Conservation (phyloP, 768 basidiomycete genomes). For the Kwoniella botswanensis region DNA sequence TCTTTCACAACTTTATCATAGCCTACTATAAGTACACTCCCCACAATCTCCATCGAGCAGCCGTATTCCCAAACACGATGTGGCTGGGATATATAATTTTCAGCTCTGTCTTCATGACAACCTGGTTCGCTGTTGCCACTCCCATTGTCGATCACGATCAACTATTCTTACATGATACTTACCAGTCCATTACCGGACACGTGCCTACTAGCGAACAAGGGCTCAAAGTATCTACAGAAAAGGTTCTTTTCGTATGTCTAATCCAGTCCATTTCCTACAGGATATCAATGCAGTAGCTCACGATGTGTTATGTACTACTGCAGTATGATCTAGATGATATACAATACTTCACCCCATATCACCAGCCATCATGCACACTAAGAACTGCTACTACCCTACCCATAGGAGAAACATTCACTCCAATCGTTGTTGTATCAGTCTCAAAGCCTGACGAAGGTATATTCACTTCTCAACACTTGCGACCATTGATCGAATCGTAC, state of each 20-base stretch:
- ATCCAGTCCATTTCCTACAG: background rate
- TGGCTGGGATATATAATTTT: background rate
- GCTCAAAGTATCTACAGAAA: background rate
- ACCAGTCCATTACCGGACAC: no score
- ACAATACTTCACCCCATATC: conserved; percentile 10
- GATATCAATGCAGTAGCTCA: no score
- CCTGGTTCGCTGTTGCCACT: background rate
- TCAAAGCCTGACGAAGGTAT: background rate
- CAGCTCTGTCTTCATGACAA: background rate
- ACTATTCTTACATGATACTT: background rate
- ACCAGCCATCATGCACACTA: background rate
- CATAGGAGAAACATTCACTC: background rate
- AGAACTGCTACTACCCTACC: no score
- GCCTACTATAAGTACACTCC: background rate
- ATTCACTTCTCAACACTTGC: conserved; percentile 4
- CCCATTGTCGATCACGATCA: background rate
- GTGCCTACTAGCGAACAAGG: no score
- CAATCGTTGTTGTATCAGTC: conserved; percentile 3
- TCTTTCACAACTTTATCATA: background rate
- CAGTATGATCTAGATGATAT: conserved; percentile 15
- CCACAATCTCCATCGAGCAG: background rate
- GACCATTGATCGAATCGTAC: conserved; percentile 1
- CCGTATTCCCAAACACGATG: background rate
- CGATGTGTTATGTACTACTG: background rate
- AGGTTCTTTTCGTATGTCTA: background rate